Evolutionary conservation across 2,329 filamentous ascomycete genomes (phyloP).

Genomic region (Nectriaceae sp.): DNA sequence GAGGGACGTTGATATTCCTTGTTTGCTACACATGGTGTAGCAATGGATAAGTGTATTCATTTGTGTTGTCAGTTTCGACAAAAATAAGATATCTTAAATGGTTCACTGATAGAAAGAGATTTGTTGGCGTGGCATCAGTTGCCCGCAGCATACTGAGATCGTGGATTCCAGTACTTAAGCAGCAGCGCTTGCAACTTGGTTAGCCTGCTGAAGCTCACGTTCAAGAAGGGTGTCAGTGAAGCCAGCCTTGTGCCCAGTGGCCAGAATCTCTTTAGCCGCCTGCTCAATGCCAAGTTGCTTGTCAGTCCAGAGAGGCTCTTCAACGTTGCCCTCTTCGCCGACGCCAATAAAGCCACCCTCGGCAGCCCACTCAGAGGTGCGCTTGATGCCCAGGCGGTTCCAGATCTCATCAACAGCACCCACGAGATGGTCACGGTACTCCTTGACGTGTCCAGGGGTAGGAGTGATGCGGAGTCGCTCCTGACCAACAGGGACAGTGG

Average conservation of each 20-base stretch:
- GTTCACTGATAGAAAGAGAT: too few species aligned
- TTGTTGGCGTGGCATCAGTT: too few species aligned
- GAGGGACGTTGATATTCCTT: not conserved
- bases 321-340: constrained; percentile 66
- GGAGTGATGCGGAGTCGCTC: constrained; percentile 95
- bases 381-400: constrained; percentile 85
- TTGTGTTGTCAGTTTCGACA: constrained; percentile 18
- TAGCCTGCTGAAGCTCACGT: constrained; percentile 46
- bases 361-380: constrained; percentile 87
- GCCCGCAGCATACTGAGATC: too few species aligned
- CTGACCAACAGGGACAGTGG: constrained; percentile 96
- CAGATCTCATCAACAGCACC: constrained; percentile 85
- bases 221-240: constrained; percentile 63
- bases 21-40: not conserved
- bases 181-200: constrained; percentile 32
- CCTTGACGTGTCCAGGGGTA: constrained; percentile 85
- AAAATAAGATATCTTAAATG: too few species aligned
- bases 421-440: constrained; percentile 84
- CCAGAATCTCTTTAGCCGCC: constrained; percentile 62
- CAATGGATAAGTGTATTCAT: constrained; percentile 18
- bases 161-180: not conserved
- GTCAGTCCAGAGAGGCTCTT: constrained; percentile 87
- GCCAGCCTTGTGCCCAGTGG: constrained; percentile 39
- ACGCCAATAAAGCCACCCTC: constrained; percentile 95
- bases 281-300: constrained; percentile 79